Evolutionary conservation across 108 stramenopile genomes (phyloP), one percentile per base, ranked within the genome.

Genomic region (Fragilariopsis cylindrus): DNA sequence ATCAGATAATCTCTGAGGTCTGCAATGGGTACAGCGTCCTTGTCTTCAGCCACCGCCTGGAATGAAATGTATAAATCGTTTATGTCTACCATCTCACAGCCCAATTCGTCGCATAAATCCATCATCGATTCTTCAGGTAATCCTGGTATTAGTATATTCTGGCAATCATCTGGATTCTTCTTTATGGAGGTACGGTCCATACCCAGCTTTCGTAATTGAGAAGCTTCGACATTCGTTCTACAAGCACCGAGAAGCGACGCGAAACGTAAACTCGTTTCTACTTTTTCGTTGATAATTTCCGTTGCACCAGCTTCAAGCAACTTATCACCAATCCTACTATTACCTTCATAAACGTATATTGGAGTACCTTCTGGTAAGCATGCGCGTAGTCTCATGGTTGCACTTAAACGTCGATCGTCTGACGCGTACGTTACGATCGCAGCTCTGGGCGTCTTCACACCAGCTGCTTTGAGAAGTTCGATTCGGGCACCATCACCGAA

Each of bases 261-360:
- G 56, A 84, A 78, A 9, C 83, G 71, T 40, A 81, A 47, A 45
- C 63, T 71, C 4, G 73, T 70, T 60, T 81, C 80, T 30, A 73
- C 71, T 18, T 47, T 54, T 43, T 84, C 83, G 56, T 63, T 70
- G 65, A 90, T 82, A 9, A 90, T 83, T 64, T 87, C 89, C 4
- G 86, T 87, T 44, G 89, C 89, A 55, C 89, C 89, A 21, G 86
- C 87, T 57, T 84, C 74, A 4, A 87, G 64, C 41, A 90, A 75
- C 49, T 84, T 64, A 73, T 84, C 71, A 12, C 68, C 79, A 7
- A 45, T 53, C 16, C 60, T 48, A 43, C 53, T 56, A 30, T 76
- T 70, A 8, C 84, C 77, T 41, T 81, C 82, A 8, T 85, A 67
- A n/a, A 85, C 90, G 60, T 85, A 87, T 46, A 90, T 90, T 2